phyloP scores from a whole-genome alignment of 257 asterid species.

The Henckelia pumila region DNA sequence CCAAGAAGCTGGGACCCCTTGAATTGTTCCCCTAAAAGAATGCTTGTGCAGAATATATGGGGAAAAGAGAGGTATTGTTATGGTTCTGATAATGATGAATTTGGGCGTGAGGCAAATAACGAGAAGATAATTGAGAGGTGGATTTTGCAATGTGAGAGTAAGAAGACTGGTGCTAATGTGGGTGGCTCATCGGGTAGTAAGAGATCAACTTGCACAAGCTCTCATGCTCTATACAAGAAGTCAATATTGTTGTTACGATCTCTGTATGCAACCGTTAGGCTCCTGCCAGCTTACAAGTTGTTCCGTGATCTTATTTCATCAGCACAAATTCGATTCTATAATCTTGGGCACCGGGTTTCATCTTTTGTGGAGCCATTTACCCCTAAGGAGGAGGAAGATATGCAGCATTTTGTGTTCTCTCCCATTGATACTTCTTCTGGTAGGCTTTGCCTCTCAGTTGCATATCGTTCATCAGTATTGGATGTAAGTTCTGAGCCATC shows the following conservation, averaged over 20 bases:
- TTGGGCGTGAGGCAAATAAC: conserved; percentile 38
- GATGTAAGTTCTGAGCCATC: conserved; percentile 76
- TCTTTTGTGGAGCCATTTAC: conserved; percentile 85
- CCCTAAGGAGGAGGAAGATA: conserved; percentile 74
- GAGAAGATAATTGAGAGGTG: conserved; percentile 86
- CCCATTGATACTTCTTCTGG: conserved; percentile 83
- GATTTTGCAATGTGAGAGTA: conserved; percentile 79
- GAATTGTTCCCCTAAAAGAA: conserved; percentile 48
- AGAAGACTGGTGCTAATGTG: conserved; percentile 38
- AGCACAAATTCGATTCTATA: conserved; percentile 51
- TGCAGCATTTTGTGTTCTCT: conserved; percentile 68
- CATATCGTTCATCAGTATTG: conserved; percentile 57
- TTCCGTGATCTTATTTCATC: conserved; percentile 77
- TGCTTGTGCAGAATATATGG: conserved; percentile 29
- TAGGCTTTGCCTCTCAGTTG: conserved; percentile 78
- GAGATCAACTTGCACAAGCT: conserved; percentile 51
- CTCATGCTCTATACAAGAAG: conserved; percentile 64
- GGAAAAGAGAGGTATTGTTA: conserved; percentile 42
- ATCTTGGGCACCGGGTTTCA: conserved; percentile 71
- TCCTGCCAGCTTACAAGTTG: conserved; percentile 81
- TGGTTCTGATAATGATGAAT: conserved; percentile 60
- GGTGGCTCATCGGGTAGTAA: conserved; percentile 44
- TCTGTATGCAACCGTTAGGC: conserved; percentile 67
- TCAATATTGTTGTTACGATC: conserved; percentile 69
- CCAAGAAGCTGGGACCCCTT: conserved; percentile 53